Evolutionary conservation across 345 rosid species (phyloP).

Genomic region (Eucalyptus polyanthemos): DNA sequence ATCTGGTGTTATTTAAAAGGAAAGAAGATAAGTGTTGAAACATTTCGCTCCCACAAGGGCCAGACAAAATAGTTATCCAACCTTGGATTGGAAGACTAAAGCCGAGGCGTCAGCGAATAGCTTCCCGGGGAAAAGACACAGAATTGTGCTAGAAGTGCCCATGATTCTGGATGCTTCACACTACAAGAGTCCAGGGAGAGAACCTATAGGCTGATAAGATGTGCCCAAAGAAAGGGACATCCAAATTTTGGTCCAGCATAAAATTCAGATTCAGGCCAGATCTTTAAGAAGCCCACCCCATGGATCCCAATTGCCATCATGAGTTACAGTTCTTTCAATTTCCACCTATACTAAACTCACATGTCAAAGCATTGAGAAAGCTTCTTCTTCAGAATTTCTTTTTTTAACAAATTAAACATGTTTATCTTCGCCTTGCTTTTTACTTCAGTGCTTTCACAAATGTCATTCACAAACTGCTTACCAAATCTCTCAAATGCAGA

Average conservation of each 20-base stretch:
- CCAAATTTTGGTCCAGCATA: neutral
- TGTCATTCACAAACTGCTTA: constrained; percentile 11
- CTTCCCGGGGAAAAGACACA: neutral
- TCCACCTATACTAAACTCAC: neutral
- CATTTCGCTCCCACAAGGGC: neutral
- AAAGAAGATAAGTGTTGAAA: neutral
- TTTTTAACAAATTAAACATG: neutral
- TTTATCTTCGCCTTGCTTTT: neutral
- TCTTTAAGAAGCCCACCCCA: neutral
- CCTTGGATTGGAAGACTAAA: neutral
- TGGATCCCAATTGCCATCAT: neutral
- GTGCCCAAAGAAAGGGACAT: neutral
- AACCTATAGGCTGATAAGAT: neutral
- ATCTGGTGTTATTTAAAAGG: neutral
- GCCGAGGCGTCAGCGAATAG: neutral
- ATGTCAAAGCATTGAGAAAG: neutral
- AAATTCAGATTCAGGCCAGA: neutral
- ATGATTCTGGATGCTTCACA: neutral
- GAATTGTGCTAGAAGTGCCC: neutral
- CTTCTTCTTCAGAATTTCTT: neutral
- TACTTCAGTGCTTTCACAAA: neutral
- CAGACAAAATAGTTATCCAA: neutral
- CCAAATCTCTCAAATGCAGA: constrained; percentile 77
- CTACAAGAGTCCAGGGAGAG: neutral
- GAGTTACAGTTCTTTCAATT: neutral